Evolutionary conservation across 2,329 filamentous ascomycete genomes (phyloP).

Genomic region (Aspergillus sp.): DNA sequence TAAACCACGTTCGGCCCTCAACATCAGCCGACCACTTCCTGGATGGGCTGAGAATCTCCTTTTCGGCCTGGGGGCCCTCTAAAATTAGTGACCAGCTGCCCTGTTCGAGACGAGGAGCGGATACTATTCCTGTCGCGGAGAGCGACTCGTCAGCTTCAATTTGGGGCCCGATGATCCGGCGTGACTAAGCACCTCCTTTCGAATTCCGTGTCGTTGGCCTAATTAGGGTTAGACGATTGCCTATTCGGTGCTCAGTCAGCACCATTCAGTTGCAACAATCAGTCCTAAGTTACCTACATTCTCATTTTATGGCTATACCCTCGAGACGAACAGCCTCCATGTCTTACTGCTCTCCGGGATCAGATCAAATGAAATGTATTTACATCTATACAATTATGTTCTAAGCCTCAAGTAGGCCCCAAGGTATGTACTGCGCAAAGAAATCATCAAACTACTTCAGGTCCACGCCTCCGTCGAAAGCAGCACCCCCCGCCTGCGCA

Average conservation of each 20-base stretch:
- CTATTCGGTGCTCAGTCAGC: not conserved
- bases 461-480: slow-evolving; percentile 36
- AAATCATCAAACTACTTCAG: slow-evolving; percentile 17
- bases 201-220: not conserved
- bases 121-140: slow-evolving; percentile 9
- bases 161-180: not conserved
- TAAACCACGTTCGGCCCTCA: not conserved
- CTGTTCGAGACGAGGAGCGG: not conserved
- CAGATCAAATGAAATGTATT: not conserved
- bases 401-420: not conserved
- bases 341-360: not conserved
- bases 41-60: not conserved
- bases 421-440: not conserved
- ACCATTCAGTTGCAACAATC: not conserved
- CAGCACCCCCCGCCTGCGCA: slow-evolving; percentile 39
- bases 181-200: not conserved
- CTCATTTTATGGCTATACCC: too few species aligned
- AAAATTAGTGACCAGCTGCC: slow-evolving; percentile 2
- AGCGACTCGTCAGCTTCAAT: slow-evolving; percentile 9
- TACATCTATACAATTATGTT: not conserved
- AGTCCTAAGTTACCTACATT: too few species aligned
- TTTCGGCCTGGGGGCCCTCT: not conserved
- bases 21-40: not conserved
- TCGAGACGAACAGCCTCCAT: too few species aligned
- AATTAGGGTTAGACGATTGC: not conserved